These are phyloP conservation scores for Leonotis leonurus DNA, from an alignment of 257 asterid genomes.

Conservation along the genomic window DNA sequence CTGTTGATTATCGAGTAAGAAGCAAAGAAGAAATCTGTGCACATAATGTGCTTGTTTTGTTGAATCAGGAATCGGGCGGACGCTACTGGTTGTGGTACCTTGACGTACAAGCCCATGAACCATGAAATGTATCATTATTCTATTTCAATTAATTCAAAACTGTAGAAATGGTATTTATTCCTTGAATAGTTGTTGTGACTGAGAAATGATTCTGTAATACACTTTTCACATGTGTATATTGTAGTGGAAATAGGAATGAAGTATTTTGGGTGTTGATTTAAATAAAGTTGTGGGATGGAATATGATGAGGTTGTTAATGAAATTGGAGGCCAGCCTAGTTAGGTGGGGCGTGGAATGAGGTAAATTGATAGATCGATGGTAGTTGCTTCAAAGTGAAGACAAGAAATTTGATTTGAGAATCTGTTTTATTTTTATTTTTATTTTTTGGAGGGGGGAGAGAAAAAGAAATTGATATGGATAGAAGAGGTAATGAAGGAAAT, in stretches of 20 bases:
- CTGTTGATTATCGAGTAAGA: too few species aligned
- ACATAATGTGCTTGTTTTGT: conserved; percentile 4
- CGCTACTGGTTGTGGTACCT: not conserved
- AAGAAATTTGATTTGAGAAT: not conserved
- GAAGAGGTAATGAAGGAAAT: too few species aligned
- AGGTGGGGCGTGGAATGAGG: not conserved
- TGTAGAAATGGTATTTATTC: not conserved
- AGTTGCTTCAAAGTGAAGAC: conserved; percentile 4
- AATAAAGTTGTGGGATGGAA: too few species aligned
- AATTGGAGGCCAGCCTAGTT: not conserved
- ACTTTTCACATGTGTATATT: not conserved
- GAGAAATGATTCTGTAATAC: not conserved
- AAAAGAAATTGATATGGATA: too few species aligned
- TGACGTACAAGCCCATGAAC: not conserved
- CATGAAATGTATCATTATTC: not conserved
- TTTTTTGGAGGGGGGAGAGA: too few species aligned
- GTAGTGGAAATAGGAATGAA: too few species aligned
- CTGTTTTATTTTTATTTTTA: too few species aligned
- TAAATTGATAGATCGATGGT: not conserved
- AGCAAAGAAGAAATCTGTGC: not conserved
- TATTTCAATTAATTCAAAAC: not conserved
- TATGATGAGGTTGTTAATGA: not conserved
- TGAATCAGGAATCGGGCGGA: not conserved
- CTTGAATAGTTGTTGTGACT: conserved; percentile 6
- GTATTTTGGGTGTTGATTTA: too few species aligned